phyloP scores from a whole-genome alignment of 768 basidiomycete genomes.

The Mycena rosella region DNA sequence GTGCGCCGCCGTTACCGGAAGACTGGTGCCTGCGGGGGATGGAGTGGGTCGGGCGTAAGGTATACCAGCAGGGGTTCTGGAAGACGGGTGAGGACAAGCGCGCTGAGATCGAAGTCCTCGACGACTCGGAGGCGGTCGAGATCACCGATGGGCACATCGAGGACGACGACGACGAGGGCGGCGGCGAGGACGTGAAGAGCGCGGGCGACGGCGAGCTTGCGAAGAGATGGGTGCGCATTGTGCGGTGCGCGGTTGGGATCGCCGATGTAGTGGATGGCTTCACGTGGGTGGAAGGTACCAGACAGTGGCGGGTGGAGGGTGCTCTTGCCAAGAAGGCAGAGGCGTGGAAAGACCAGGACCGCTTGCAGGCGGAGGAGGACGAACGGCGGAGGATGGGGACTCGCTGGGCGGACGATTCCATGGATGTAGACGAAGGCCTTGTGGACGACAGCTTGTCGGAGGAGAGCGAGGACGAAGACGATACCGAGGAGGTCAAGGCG shows the following conservation, averaged over 20 bases:
- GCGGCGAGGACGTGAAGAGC: constrained; percentile 36
- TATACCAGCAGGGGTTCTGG: constrained; percentile 97
- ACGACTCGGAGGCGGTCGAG: constrained; percentile 67
- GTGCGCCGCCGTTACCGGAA: constrained; percentile 83
- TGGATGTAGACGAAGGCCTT: constrained; percentile 77
- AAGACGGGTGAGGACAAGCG: constrained; percentile 75
- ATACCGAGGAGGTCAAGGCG: constrained; percentile 80
- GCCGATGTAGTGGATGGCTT: constrained; percentile 83
- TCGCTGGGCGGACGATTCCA: constrained; percentile 74
- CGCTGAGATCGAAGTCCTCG: constrained; percentile 85
- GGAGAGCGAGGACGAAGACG: constrained; percentile 71
- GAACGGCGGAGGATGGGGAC: constrained; percentile 72
- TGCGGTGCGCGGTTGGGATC: constrained; percentile 77
- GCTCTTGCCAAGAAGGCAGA: constrained; percentile 75
- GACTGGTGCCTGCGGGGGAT: constrained; percentile 97
- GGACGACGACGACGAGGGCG: constrained; percentile 72
- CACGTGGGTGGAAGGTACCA: constrained; percentile 68
- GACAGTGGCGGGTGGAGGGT: constrained; percentile 75
- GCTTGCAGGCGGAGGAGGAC: constrained; percentile 74
- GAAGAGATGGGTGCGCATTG: constrained; percentile 81
- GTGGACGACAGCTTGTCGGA: constrained; percentile 58
- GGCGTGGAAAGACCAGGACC: constrained; percentile 78
- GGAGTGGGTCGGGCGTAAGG: constrained; percentile 93
- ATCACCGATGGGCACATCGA: constrained; percentile 85
- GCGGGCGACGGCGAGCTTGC: constrained; percentile 55